Evolutionary conservation across 352 stramenopile species (phyloP).

Genomic region (Pythium dissimile): DNA sequence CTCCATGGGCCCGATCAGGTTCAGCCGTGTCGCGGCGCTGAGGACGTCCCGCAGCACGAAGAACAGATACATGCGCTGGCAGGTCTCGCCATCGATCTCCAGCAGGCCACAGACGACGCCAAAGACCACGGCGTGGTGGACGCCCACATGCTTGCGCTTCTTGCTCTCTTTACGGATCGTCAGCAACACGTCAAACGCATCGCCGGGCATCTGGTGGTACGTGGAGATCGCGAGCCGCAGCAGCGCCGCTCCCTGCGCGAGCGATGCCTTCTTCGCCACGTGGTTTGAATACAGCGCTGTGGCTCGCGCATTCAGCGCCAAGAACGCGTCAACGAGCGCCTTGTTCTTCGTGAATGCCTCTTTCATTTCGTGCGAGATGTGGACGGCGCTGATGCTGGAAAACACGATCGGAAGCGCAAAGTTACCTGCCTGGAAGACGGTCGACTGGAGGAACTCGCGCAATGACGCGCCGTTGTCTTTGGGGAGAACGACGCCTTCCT

Average conservation of each 20-base stretch:
- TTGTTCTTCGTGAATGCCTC: not conserved
- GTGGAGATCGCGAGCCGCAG: constrained; percentile 63
- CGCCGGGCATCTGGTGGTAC: constrained; percentile 27
- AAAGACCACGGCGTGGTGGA: constrained; percentile 74
- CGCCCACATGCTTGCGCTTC: constrained; percentile 37
- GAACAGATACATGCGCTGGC: constrained; percentile 82
- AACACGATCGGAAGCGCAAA: constrained; percentile 72
- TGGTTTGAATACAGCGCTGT: constrained; percentile 76
- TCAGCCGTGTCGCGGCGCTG: constrained; percentile 75
- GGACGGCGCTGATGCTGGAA: constrained; percentile 28
- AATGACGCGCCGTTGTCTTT: constrained; percentile 31
- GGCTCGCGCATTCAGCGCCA: constrained; percentile 45
- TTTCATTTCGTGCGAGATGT: no score
- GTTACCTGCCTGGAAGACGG: constrained; percentile 71
- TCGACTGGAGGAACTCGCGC: constrained; percentile 49
- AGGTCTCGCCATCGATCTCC: constrained; percentile 32
- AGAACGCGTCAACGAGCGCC: constrained; percentile 35
- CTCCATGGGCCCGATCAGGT: constrained; percentile 72
- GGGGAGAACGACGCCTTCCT: constrained; percentile 54
- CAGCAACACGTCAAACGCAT: constrained; percentile 36
- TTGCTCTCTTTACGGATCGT: constrained; percentile 49
- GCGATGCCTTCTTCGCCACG: constrained; percentile 71
- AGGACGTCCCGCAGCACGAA: constrained; percentile 67
- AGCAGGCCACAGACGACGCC: constrained; percentile 60
- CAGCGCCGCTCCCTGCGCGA: constrained; percentile 67